A percentile compares a stretch with the other conserved stretches of the same genome.
phyloP scores from a whole-genome alignment of 495 filamentous ascomycete species.

The Aspergillus steynii region DNA sequence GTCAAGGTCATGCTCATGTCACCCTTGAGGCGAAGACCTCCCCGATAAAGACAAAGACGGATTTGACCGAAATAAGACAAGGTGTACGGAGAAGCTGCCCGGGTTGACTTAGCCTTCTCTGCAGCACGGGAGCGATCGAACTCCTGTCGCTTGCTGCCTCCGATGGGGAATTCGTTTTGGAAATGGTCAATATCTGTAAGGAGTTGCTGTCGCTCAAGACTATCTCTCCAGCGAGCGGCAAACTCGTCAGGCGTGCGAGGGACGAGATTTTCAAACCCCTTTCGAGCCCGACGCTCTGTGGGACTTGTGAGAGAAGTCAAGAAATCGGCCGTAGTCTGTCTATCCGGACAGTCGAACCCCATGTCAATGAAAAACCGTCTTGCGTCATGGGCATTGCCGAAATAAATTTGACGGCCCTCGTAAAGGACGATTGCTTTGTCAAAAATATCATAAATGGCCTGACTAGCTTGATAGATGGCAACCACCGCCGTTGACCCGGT shows the following conservation, averaged over 20 bases:
- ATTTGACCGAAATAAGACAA: constrained; percentile 72
- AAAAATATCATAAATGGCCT: constrained; percentile 74
- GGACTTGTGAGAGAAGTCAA: constrained; percentile 77
- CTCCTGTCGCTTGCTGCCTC: constrained; percentile 61
- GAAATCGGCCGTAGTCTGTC: constrained; percentile 78
- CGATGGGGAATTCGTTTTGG: constrained; percentile 60
- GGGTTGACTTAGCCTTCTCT: constrained; percentile 51
- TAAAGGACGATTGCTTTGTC: constrained; percentile 80
- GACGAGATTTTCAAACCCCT: constrained; percentile 63
- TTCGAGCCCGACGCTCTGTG: constrained; percentile 60
- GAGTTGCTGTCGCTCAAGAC: constrained; percentile 63
- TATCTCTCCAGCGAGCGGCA: constrained; percentile 70
- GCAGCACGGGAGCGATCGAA: constrained; percentile 70
- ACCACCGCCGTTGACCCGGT: constrained; percentile 66
- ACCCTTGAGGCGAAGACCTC: constrained; percentile 64
- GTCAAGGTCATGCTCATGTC: constrained; percentile 73
- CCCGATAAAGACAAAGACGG: constrained; percentile 70
- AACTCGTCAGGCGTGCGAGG: constrained; percentile 80
- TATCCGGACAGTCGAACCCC: constrained; percentile 71
- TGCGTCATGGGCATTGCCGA: constrained; percentile 62
- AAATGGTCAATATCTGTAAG: constrained; percentile 71
- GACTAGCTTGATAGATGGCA: constrained; percentile 84
- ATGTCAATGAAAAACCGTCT: constrained; percentile 71
- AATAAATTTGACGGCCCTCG: constrained; percentile 82
- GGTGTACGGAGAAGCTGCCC: constrained; percentile 71